Evolutionary conservation across 129 eudicot genomes (phyloP), one percentile per base, ranked within the genome.

Genomic region (Flaveria brownii): DNA sequence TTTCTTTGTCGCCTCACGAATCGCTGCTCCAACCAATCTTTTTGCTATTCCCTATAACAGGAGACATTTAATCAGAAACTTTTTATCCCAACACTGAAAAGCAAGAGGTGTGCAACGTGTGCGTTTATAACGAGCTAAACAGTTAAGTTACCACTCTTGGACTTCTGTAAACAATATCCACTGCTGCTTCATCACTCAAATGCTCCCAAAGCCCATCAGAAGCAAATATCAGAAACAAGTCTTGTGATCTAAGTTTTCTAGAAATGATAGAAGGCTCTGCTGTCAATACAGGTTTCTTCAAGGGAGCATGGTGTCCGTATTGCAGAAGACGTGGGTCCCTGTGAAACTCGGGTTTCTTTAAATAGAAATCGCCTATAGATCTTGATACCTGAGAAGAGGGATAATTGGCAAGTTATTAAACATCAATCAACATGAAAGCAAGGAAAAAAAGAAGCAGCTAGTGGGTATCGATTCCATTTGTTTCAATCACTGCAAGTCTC

Each of bases 151-250:
- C 98, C 63, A 88, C 81, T 88, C 97, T 90, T 70, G 98, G 98
- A 82, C 84, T 75, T 63, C 81, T 88, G 30, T 77, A 88, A 17
- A 93, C 97, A 13, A 93, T 93, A 59, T 93, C 94, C 1, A 90
- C 92, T 0, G 89, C 98, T 76, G 45, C 86, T 75, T 93, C 91
- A 72, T 93, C 97, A 71, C 87, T 86, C 75, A 93, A 85, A 47
- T 90, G 90, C 65, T 93, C 97, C 98, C 98, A 93, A 39, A 93
- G 95, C 43, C 98, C 98, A 79, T 93, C 98, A 5, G 97, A 90
- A 7, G 97, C 96, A 75, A 93, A 93, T 80, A 93, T 93, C 72
- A 93, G 18, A 75, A 93, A 93, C 84, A 88, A 75, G 82, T 93
- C 98, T 47, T 88, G 84, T 42, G 92, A 84, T 63, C 59, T 82